Evolutionary conservation across 2,329 filamentous ascomycete species (phyloP).

Genomic region (Nemania sp.): DNA sequence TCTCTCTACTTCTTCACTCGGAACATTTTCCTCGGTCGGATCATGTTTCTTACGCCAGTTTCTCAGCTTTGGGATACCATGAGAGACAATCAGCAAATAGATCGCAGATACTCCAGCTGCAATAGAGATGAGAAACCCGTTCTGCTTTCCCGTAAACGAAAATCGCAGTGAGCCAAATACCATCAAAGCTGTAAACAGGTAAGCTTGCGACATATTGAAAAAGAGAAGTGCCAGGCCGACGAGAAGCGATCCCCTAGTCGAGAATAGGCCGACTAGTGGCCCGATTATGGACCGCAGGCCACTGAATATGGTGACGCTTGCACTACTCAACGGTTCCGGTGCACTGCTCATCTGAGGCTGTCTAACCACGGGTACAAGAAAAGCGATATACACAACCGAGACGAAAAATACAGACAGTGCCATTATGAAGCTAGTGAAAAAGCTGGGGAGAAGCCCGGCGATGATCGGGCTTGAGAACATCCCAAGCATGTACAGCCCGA

Average conservation of each 20-base stretch:
- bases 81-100: neutral
- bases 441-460: conserved; percentile 14
- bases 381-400: conserved; percentile 9
- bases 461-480: conserved; percentile 22
- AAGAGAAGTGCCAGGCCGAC: neutral
- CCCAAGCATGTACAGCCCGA: conserved; percentile 26
- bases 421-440: conserved; percentile 17
- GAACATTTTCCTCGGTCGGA: neutral
- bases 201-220: conserved; percentile 13
- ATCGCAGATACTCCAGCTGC: neutral
- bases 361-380: neutral
- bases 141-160: conserved; percentile 6
- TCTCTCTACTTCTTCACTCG: neutral
- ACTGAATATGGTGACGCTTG: no score
- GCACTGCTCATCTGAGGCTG: neutral
- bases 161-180: conserved; percentile 8
- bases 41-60: neutral
- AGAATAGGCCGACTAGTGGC: neutral
- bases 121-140: conserved; percentile 13
- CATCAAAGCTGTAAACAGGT: conserved; percentile 13
- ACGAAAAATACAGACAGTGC: conserved; percentile 17
- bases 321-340: neutral
- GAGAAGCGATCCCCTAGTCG: neutral
- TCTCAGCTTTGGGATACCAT: neutral
- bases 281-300: neutral